Conservation (phyloP, 768 basidiomycete species). For the Phanerochaete sordida region DNA sequence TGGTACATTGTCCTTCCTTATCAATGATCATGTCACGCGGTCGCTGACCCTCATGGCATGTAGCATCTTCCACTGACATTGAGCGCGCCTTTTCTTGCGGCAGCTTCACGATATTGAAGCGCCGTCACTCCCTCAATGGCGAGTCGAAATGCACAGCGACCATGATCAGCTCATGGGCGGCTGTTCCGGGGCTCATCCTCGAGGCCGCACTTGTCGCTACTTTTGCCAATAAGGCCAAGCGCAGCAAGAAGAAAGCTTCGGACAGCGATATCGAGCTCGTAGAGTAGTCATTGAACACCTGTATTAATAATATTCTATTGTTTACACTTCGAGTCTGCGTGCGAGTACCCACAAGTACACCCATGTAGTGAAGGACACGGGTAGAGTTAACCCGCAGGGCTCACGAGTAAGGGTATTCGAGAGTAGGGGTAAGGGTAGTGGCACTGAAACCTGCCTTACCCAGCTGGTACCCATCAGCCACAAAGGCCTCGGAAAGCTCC, state of each 20-base stretch:
- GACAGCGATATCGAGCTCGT: background rate
- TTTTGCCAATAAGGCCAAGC: constrained; percentile 1
- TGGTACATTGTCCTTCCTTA: constrained; percentile 6
- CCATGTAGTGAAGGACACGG: too few species aligned
- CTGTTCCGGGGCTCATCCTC: constrained; percentile 12
- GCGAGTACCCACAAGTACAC: constrained; percentile 1
- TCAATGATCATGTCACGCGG: background rate
- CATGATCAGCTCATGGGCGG: constrained; percentile 25
- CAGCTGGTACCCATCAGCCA: too few species aligned
- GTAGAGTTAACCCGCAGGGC: too few species aligned
- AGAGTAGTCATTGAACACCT: background rate
- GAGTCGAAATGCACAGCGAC: constrained; percentile 19
- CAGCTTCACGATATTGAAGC: constrained; percentile 26
- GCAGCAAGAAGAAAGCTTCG: background rate
- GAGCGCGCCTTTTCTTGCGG: constrained; percentile 28
- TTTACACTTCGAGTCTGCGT: background rate
- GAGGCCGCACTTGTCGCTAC: constrained; percentile 8
- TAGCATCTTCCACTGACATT: constrained; percentile 28
- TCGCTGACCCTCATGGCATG: background rate
- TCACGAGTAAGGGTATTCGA: too few species aligned
- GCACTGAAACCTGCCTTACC: too few species aligned
- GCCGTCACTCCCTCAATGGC: constrained; percentile 24
- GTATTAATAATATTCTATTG: background rate
- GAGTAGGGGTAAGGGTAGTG: too few species aligned
- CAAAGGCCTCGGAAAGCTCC: too few species aligned